phyloP scores from a whole-genome alignment of 1,284 basidiomycete genomes.

The Marasmius sp. region DNA sequence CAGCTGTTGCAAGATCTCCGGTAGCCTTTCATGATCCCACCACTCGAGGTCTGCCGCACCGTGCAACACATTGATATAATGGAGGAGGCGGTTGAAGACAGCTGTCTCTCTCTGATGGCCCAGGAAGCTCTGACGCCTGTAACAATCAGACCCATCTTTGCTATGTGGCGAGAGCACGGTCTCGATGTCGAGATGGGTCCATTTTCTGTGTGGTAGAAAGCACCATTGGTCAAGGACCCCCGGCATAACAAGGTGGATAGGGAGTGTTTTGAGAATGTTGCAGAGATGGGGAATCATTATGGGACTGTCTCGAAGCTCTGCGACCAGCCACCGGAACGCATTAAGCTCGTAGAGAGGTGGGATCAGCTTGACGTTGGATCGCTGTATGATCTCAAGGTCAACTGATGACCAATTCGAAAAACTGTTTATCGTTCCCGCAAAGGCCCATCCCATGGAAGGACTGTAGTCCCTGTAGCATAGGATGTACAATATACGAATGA shows the following conservation, averaged over 20 bases:
- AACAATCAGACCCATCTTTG: too few relatives aligned
- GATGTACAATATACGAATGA: background rate
- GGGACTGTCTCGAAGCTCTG: background rate
- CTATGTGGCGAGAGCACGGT: too few relatives aligned
- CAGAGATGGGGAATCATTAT: background rate
- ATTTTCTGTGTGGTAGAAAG: too few relatives aligned
- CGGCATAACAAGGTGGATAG: background rate
- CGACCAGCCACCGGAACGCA: background rate
- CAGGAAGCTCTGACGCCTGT: too few relatives aligned
- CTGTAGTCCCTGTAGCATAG: background rate
- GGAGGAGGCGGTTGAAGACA: too few relatives aligned
- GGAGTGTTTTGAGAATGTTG: background rate
- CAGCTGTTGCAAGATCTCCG: too few relatives aligned
- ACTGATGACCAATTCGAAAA: background rate
- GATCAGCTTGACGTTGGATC: background rate
- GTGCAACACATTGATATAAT: too few relatives aligned
- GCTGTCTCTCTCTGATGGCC: too few relatives aligned
- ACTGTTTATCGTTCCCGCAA: background rate
- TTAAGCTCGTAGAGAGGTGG: background rate
- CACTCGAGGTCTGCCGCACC: too few relatives aligned
- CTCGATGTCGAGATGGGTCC: too few relatives aligned
- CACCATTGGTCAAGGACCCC: background rate
- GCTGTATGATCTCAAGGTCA: background rate
- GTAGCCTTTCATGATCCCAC: too few relatives aligned
- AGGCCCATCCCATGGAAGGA: background rate